Base-by-base conservation (phyloP, 352 stramenopile genomes). In the Phytopythium oedochilum region DNA sequence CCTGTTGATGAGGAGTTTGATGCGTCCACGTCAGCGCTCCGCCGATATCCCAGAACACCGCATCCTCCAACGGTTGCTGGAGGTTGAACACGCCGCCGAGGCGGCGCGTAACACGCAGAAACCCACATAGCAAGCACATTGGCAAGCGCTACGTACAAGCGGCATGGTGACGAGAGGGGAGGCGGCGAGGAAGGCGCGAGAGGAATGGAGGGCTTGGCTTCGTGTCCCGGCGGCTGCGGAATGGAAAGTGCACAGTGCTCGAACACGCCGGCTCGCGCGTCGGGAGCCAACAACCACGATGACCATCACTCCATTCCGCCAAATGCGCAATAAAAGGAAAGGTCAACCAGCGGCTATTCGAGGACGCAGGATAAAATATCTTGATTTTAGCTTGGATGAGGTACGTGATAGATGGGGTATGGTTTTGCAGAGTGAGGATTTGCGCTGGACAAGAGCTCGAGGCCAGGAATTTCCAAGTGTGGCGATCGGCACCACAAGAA, bases 91-190 rank as follows among this genome's bases (percentile, higher is more conserved):
- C 44, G 38, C 54, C 28, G 11, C 39, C 22, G 10, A 15, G 50
- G 36, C 50, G 48, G 25, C 0, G 17, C 11, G 2, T 9, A 43
- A 32, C 35, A 40, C 14, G 40, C 40, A 31, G 10, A 26, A 31
- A 18, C 26, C 15, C 20, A 44, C 20, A 36, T 12, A 36, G 23
- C 22, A 20, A 9, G 22, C n/a, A n/a, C n/a, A n/a, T n/a, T n/a
- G 29, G 5, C 5, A 35, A 9, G 26, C 17, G 10, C 14, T n/a
- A 82, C 74, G 54, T 70, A 86, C 73, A 47, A 86, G 73, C 54
- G 75, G 64, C 78, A 88, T 88, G 48, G 61, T 66, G 61, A 29
- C 34, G 26, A 28, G 54, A 34, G 0, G 45, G 23, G 25, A 18
- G 49, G 23, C 23, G 22, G 20, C 18, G 18, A 6, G 20, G 1